Conservation (phyloP, 768 basidiomycete species). For the Leucocoprinus sp. region DNA sequence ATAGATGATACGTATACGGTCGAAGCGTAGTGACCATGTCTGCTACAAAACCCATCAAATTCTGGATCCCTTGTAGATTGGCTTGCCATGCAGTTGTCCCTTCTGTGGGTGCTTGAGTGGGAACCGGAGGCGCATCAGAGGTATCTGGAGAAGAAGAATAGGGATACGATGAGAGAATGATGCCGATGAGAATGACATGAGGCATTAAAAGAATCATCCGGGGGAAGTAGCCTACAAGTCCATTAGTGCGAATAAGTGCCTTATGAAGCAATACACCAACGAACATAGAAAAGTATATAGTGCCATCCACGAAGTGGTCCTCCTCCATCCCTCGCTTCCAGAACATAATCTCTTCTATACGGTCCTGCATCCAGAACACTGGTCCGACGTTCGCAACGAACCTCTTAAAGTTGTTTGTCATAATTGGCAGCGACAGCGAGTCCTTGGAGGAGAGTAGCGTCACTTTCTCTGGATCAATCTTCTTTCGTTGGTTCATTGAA, state of each 20-base stretch:
- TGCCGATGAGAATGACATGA: slow-evolving; percentile 47
- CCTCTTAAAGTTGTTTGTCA: slow-evolving; percentile 71
- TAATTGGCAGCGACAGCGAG: slow-evolving; percentile 69
- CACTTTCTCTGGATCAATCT: slow-evolving; percentile 18
- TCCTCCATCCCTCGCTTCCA: slow-evolving; percentile 74
- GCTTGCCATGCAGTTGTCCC: slow-evolving; percentile 76
- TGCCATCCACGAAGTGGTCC: slow-evolving; percentile 69
- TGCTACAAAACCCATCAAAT: slow-evolving; percentile 82
- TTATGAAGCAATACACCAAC: slow-evolving; percentile 20
- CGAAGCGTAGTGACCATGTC: slow-evolving; percentile 49
- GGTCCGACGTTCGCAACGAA: slow-evolving; percentile 73
- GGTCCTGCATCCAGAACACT: slow-evolving; percentile 85
- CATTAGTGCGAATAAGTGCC: neutral
- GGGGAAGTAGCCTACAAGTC: slow-evolving; percentile 62
- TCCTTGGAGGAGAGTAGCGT: slow-evolving; percentile 51
- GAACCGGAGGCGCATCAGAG: slow-evolving; percentile 18
- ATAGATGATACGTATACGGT: slow-evolving; percentile 43
- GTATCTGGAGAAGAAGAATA: slow-evolving; percentile 19
- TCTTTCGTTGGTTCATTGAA: slow-evolving; percentile 18
- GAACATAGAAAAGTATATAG: slow-evolving; percentile 73
- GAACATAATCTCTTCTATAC: slow-evolving; percentile 75
- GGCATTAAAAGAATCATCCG: slow-evolving; percentile 64
- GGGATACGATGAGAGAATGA: slow-evolving; percentile 64
- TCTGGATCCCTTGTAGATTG: slow-evolving; percentile 85
- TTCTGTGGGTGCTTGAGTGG: slow-evolving; percentile 37